Conservation (phyloP, 2,329 filamentous ascomycete species). For the Onygenales sp. region DNA sequence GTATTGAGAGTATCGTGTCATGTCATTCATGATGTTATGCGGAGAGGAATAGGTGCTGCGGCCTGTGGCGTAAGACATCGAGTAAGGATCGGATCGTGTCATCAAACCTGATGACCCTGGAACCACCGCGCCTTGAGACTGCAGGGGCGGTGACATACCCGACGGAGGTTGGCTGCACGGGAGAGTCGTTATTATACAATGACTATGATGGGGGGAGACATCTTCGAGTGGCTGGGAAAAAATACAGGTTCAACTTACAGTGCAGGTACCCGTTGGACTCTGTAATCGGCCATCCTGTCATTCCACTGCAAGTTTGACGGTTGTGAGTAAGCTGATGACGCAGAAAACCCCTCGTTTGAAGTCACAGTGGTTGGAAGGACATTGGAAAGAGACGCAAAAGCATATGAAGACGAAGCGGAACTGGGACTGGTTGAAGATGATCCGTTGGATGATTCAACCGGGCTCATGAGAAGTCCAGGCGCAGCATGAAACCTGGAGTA, state of each 20-base stretch:
- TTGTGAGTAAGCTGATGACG: conserved; percentile 25
- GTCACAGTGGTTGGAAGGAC: conserved; percentile 22
- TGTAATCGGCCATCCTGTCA: conserved; percentile 30
- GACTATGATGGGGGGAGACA: neutral
- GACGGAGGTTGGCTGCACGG: conserved; percentile 36
- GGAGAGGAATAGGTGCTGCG: conserved; percentile 22
- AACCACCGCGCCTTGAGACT: conserved; percentile 20
- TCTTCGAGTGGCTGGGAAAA: neutral
- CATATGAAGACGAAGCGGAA: conserved; percentile 41
- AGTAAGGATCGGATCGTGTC: conserved; percentile 31
- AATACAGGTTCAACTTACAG: conserved; percentile 25
- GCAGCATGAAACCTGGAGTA: conserved; percentile 41
- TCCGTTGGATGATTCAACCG: conserved; percentile 45
- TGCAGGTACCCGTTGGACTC: conserved; percentile 25
- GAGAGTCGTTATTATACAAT: conserved; percentile 6
- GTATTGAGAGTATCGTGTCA: conserved; percentile 25
- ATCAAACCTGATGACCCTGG: conserved; percentile 20
- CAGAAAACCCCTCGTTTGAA: conserved; percentile 23
- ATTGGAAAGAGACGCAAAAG: conserved; percentile 31
- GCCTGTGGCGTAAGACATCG: conserved; percentile 24
- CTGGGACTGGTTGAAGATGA: conserved; percentile 44
- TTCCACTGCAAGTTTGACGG: conserved; percentile 22
- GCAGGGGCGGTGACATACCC: conserved; percentile 34
- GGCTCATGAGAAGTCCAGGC: conserved; percentile 41
- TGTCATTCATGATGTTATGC: conserved; percentile 22